Evolutionary conservation across 2,329 filamentous ascomycete species (phyloP).

Genomic region (Emmonsiellopsis sp.): DNA sequence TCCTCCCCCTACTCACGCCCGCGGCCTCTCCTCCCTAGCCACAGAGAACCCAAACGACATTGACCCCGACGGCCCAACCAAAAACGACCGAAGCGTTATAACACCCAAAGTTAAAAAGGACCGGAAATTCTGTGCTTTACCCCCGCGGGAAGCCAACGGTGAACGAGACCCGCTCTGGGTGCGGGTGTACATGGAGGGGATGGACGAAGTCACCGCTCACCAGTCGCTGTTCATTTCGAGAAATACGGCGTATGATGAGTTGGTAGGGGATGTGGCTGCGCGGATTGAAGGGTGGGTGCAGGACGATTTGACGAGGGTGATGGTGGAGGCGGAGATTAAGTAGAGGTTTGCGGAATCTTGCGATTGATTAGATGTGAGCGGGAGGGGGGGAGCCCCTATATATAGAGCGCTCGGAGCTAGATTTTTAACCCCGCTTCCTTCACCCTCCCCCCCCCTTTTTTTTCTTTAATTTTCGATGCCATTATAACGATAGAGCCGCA

Average conservation of each 20-base stretch:
- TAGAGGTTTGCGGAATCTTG: neutral
- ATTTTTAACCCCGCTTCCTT: no score
- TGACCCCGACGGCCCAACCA: constrained; percentile 1
- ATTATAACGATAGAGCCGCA: neutral
- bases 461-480: neutral
- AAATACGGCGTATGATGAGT: constrained; percentile 56
- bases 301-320: constrained; percentile 11
- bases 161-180: constrained; percentile 65
- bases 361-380: neutral
- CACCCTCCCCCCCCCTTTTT: no score
- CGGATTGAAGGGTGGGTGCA: constrained; percentile 60
- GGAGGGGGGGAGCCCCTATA: neutral
- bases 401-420: no score
- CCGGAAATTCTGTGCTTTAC: constrained; percentile 72
- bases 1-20: neutral
- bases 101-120: constrained; percentile 39
- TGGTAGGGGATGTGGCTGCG: constrained; percentile 67
- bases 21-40: neutral
- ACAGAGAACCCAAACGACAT: neutral
- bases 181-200: constrained; percentile 67
- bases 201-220: constrained; percentile 80
- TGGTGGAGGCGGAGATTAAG: constrained; percentile 4
- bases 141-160: constrained; percentile 46
- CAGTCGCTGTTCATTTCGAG: constrained; percentile 65
- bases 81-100: constrained; percentile 8